These are phyloP conservation scores for Scleromitrula shiraiana DNA, from an alignment of 2,329 filamentous ascomycete genomes.

Conservation along the genomic window DNA sequence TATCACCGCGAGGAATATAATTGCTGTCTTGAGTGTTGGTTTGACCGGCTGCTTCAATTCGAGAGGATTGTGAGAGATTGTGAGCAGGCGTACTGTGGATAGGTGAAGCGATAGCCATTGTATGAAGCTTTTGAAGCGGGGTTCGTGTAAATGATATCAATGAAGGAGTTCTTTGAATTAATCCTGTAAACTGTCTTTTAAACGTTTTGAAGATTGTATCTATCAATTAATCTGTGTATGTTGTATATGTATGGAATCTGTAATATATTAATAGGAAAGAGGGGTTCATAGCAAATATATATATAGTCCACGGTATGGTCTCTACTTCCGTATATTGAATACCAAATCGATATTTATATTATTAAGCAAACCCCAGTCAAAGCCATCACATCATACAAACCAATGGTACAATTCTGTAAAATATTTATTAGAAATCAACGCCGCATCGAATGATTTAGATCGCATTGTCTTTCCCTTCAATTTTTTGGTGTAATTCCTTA, in stretches of 20 bases:
- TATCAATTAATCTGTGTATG: not conserved
- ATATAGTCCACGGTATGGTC: too few relatives aligned
- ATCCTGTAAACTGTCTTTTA: not conserved
- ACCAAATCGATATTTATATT: not conserved
- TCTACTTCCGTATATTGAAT: not conserved
- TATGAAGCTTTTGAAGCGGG: not conserved
- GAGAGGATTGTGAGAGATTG: conserved; percentile 29
- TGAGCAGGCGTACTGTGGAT: conserved; percentile 35
- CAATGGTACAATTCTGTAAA: too few relatives aligned
- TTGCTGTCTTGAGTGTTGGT: conserved; percentile 7
- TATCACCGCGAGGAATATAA: conserved; percentile 42
- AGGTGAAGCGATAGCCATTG: conserved; percentile 34
- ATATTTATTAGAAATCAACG: too few relatives aligned
- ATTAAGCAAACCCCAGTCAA: not conserved
- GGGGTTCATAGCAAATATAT: not conserved
- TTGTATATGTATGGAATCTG: not conserved
- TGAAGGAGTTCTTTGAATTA: not conserved
- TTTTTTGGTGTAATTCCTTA: too few relatives aligned
- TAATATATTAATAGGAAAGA: not conserved
- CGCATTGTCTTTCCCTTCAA: too few relatives aligned
- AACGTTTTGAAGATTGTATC: not conserved
- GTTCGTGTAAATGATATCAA: not conserved
- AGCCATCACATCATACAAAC: too few relatives aligned
- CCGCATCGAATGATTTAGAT: too few relatives aligned
- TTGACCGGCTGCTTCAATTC: conserved; percentile 19